A percentile compares a stretch with the other conserved stretches of the same genome.
Evolutionary conservation across 139 green algal genomes (phyloP).

Genomic region (Mesotaenium endlicherianum): DNA sequence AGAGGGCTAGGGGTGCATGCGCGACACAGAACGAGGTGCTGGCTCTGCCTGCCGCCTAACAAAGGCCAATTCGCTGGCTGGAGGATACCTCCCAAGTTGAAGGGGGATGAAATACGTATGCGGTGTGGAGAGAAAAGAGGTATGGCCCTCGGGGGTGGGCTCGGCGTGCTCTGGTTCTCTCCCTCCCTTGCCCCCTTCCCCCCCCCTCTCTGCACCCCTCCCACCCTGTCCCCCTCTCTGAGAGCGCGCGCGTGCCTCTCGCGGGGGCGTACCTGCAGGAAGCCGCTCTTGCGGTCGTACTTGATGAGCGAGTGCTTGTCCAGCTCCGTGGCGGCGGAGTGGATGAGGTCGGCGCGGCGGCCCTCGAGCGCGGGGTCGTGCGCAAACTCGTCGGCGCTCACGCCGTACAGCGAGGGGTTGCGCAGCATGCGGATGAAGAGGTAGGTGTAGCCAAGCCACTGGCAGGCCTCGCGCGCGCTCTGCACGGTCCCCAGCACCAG

Average conservation of each 20-base stretch:
- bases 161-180: no score
- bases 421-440: conserved; percentile 95
- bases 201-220: no score
- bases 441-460: conserved; percentile 73
- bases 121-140: no score
- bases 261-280: conserved; percentile 79
- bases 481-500: conserved; percentile 82
- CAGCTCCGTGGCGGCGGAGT: conserved; percentile 81
- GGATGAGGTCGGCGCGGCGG: conserved; percentile 83
- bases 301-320: conserved; percentile 89
- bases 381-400: conserved; percentile 74
- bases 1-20: neutral
- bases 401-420: conserved; percentile 86
- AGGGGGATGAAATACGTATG: neutral
- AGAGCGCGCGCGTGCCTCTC: no score
- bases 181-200: no score
- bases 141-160: no score
- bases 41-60: no score
- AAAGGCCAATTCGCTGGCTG: no score
- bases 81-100: no score
- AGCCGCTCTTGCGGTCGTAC: conserved; percentile 87
- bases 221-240: no score
- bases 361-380: conserved; percentile 79
- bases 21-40: no score
- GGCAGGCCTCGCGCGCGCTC: conserved; percentile 34